phyloP scores from a whole-genome alignment of 73 alveolate species.

The Uronychia binucleata region DNA sequence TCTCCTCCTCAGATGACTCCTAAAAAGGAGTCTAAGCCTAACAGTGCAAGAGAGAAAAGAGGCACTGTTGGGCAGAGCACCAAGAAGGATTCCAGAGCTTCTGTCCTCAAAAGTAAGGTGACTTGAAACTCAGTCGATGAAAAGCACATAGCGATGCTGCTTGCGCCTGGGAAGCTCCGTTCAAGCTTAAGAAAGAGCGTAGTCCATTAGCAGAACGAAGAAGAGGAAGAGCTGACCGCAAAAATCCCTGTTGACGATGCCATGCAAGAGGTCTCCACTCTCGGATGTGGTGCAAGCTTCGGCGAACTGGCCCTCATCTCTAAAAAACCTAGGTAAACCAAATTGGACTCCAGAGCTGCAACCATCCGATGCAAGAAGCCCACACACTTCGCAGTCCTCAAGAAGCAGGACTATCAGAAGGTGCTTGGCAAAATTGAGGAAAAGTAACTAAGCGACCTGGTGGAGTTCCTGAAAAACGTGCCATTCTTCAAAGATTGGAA shows the following conservation, averaged over 20 bases:
- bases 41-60: no score
- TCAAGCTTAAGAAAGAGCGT: no score
- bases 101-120: no score
- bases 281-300: neutral
- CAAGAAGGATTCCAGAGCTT: no score
- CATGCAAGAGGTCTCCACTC: neutral
- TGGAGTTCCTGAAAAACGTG: constrained; percentile 34
- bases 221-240: neutral
- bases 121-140: no score
- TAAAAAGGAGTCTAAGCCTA: no score
- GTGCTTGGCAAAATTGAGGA: constrained; percentile 33
- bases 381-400: constrained; percentile 48
- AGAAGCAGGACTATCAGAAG: constrained; percentile 26
- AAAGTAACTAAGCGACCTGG: constrained; percentile 10
- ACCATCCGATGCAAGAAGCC: constrained; percentile 64
- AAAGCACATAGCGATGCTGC: no score
- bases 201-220: no score
- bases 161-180: no score
- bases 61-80: no score
- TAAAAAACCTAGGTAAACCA: neutral
- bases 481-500: constrained; percentile 41
- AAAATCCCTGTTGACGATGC: neutral
- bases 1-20: no score
- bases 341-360: constrained; percentile 68
- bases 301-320: neutral